phyloP scores from a whole-genome alignment of 768 basidiomycete genomes.

The Fistulinella prunicolor region DNA sequence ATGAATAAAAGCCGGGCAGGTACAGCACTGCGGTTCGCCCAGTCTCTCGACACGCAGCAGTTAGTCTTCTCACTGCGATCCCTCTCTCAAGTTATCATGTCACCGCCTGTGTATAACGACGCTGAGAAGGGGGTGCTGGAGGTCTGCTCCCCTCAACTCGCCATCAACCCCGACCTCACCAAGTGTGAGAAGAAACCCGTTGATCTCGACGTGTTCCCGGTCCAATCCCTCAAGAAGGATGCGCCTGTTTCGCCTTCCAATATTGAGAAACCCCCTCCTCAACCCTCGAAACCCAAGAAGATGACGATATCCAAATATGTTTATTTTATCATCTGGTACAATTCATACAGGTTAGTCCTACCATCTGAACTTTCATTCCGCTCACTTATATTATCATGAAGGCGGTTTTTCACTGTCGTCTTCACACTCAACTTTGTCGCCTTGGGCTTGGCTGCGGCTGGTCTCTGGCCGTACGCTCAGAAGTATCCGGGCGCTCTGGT shows the following conservation, averaged over 20 bases:
- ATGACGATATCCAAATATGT: slow-evolving; percentile 60
- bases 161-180: slow-evolving; percentile 29
- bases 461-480: slow-evolving; percentile 65
- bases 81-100: slow-evolving; percentile 34
- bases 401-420: slow-evolving; percentile 70
- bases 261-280: slow-evolving; percentile 34
- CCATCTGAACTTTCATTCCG: neutral
- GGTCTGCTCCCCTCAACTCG: slow-evolving; percentile 33
- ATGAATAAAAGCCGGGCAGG: slow-evolving; percentile 24
- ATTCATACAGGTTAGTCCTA: slow-evolving; percentile 62
- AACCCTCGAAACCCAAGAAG: slow-evolving; percentile 43
- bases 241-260: slow-evolving; percentile 33
- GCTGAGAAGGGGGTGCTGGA: slow-evolving; percentile 60
- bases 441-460: slow-evolving; percentile 56
- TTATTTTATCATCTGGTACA: slow-evolving; percentile 69
- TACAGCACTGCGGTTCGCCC: neutral
- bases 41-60: slow-evolving; percentile 7
- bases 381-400: slow-evolving; percentile 26
- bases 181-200: slow-evolving; percentile 40
- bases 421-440: slow-evolving; percentile 59
- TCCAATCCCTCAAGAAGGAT: slow-evolving; percentile 43
- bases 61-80: slow-evolving; percentile 13
- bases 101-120: slow-evolving; percentile 46
- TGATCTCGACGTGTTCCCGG: slow-evolving; percentile 29
- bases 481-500: slow-evolving; percentile 68